Percentiles rank a stretch among this genome's conserved stretches.
These are phyloP conservation scores for Dictyostelium capitatum DNA, from an alignment of 78 protist species.

Conservation along the genomic window DNA sequence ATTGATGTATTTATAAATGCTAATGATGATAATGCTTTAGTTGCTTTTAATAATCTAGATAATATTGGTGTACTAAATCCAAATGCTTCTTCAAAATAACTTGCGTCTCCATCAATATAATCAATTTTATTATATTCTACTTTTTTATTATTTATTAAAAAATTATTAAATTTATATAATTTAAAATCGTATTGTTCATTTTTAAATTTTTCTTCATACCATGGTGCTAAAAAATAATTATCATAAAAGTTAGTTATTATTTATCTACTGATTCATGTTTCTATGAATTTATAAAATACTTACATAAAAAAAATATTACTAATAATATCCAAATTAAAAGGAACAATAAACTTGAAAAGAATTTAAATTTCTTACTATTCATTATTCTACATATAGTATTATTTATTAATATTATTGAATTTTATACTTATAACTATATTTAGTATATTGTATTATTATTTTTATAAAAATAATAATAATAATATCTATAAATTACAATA, in stretches of 20 bases:
- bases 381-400: background rate
- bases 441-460: no score
- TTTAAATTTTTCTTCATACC: constrained; percentile 15
- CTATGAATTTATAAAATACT: background rate
- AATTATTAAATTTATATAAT: background rate
- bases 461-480: no score
- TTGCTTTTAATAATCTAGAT: background rate
- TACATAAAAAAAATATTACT: constrained; percentile 4
- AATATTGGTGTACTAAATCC: background rate
- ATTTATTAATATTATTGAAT: no score
- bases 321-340: background rate
- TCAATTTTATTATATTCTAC: constrained; percentile 9
- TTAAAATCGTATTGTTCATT: background rate
- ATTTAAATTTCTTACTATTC: constrained; percentile 2
- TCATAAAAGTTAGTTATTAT: no score
- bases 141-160: background rate
- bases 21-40: background rate
- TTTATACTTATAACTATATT: background rate
- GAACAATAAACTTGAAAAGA: background rate
- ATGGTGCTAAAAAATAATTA: background rate
- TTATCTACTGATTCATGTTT: background rate
- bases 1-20: background rate
- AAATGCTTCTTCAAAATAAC: background rate
- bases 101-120: constrained; percentile 1
- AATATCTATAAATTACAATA: no score